Base-by-base conservation (phyloP, 495 filamentous ascomycete species). In the Pseudomonodictys pantanalensis region DNA sequence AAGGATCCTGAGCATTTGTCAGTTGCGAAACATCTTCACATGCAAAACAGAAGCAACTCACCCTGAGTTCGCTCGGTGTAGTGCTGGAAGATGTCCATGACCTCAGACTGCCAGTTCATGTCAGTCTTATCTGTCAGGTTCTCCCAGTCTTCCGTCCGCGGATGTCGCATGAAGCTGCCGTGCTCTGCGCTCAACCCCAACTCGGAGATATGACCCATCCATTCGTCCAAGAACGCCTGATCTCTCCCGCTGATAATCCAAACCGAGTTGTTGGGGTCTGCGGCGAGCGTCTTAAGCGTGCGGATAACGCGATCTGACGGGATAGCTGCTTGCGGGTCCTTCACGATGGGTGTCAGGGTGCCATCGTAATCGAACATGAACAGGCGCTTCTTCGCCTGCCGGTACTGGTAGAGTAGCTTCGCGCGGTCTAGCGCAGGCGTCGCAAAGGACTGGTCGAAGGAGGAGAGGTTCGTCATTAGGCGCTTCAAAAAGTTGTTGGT, bases 321-420 rank as follows among this genome's bases (percentile, higher is more conserved):
- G 33, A 96, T 85, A 2, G 95, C 93, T 7, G 88, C 83, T 58
- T 84, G 81, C 0, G 93, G 95, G 61, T 97, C 90, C 53, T 85
- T 83, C 24, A 97, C 92, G 63, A 98, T 97, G 1, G 91, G 90
- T 0, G 95, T 96, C n/a, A 98, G 82, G 0, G 93, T 98, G 45
- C 93, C 93, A 72, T 98, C 93, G 68, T 97, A 98, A 76, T 98
- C 93, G 66, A 97, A 96, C 87, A 98, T 91, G 73, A 97, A 95
- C 1, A 98, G 76, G 28, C 92, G 84, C 73, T 85, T 86, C 49
- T 76, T 77, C 17, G 89, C 82, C 43, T 81, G 76, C 58, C 83
- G 81, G 69, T 95, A 96, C 58, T 84, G 84, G 49, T 76, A 79
- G 38, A 92, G 72, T 52, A 96, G 70, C 63, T 81, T 75, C 15